A percentile compares a stretch with the other conserved stretches of the same genome.
Evolutionary conservation across 2,329 filamentous ascomycete species (phyloP).

Genomic region (Trichoderma endophyticum): DNA sequence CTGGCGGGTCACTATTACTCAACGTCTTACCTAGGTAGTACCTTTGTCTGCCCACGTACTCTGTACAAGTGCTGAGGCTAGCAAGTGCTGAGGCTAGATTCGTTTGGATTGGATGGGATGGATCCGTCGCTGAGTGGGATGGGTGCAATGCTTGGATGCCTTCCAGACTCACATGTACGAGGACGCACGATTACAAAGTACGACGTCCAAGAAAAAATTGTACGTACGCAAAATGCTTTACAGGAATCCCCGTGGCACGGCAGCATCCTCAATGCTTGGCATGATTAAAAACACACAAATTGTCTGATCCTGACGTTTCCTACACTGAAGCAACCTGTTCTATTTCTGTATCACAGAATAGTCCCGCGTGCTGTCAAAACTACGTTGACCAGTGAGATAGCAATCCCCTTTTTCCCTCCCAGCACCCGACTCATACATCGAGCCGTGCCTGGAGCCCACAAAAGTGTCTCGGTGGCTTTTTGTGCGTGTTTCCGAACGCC

Average conservation of each 20-base stretch:
- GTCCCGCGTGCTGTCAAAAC: background rate
- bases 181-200: background rate
- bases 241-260: background rate
- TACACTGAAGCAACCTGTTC: background rate
- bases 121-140: background rate
- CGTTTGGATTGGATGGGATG: background rate
- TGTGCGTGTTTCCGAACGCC: background rate
- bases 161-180: background rate
- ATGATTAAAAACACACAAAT: background rate
- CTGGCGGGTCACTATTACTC: background rate
- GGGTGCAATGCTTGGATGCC: background rate
- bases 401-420: background rate
- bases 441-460: background rate
- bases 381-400: background rate
- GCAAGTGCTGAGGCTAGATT: background rate
- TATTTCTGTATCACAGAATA: background rate
- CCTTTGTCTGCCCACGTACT: background rate
- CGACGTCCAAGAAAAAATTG: background rate
- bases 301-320: background rate
- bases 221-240: background rate
- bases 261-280: background rate
- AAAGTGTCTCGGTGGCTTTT: constrained; percentile 9
- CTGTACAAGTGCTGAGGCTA: background rate
- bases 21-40: background rate
- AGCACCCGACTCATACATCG: background rate